phyloP scores from a whole-genome alignment of 2,329 filamentous ascomycete genomes.

The Colletotrichum costaricense region DNA sequence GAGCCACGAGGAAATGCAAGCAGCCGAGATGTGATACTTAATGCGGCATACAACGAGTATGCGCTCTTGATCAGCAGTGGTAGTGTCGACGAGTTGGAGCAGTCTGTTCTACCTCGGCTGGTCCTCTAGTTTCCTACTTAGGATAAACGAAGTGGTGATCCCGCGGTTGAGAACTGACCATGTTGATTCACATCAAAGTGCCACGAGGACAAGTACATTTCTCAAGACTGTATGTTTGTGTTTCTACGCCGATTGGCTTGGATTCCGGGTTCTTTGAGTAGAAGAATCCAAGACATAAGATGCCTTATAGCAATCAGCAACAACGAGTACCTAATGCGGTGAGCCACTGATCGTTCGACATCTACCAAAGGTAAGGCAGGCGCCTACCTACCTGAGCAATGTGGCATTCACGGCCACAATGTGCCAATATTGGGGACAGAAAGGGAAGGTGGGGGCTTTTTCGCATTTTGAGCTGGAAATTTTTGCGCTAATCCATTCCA shows the following conservation, averaged over 20 bases:
- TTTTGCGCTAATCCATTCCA: conserved; percentile 19
- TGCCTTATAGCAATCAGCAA: too few relatives aligned
- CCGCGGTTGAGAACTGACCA: background rate
- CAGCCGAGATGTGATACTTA: conserved; percentile 25
- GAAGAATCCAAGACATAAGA: too few relatives aligned
- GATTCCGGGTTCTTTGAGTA: too few relatives aligned
- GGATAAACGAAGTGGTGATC: background rate
- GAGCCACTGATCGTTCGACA: too few relatives aligned
- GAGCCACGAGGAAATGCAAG: background rate
- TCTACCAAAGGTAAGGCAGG: too few relatives aligned
- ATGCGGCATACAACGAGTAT: conserved; percentile 36
- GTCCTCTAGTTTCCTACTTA: conserved; percentile 1
- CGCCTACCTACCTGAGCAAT: too few relatives aligned
- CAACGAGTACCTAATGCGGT: too few relatives aligned
- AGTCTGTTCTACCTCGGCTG: conserved; percentile 16
- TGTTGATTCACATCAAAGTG: background rate
- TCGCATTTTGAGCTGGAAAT: conserved; percentile 20
- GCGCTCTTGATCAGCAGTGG: conserved; percentile 44
- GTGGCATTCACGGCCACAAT: too few relatives aligned
- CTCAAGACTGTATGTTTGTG: too few relatives aligned
- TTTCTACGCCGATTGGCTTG: too few relatives aligned
- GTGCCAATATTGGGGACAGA: background rate
- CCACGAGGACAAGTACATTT: too few relatives aligned
- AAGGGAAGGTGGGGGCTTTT: conserved; percentile 23
- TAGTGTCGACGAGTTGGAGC: conserved; percentile 18